phyloP scores from a whole-genome alignment of 257 asterid genomes.

The Gynochthodes officinalis region DNA sequence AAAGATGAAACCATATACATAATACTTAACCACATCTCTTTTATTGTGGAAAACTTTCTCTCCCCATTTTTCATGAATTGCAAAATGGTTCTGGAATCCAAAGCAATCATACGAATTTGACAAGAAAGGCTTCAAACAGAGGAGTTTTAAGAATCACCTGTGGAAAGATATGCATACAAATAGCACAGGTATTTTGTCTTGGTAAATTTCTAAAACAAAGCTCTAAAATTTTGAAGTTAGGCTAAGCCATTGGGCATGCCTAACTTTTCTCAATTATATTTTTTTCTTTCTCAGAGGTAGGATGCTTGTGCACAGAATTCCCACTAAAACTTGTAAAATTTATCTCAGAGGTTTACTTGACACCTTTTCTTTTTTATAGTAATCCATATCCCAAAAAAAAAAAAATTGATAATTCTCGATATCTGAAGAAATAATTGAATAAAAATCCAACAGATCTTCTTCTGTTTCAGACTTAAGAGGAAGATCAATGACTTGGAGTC shows the following conservation, averaged over 20 bases:
- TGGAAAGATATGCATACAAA: not conserved
- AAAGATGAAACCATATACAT: not conserved
- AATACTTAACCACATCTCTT: not conserved
- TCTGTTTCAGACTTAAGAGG: conserved; percentile 52
- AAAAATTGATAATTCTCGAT: no score
- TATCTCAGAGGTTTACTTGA: not conserved
- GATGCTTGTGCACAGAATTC: not conserved
- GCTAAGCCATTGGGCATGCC: not conserved
- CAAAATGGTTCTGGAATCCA: not conserved
- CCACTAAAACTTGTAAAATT: not conserved
- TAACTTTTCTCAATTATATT: not conserved
- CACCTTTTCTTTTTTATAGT: not conserved
- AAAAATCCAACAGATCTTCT: conserved; percentile 20
- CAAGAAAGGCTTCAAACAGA: not conserved
- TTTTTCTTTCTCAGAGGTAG: not conserved
- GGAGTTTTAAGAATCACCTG: not conserved
- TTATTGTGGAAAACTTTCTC: not conserved
- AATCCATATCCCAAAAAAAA: not conserved
- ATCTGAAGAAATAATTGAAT: not conserved
- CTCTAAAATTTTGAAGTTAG: not conserved
- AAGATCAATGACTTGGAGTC: conserved; percentile 68
- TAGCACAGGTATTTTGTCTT: not conserved
- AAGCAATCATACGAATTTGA: not conserved
- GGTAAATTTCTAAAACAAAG: not conserved
- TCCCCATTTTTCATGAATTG: not conserved